phyloP scores from a whole-genome alignment of 176 grass and related monocot genomes.

The Typha latifolia region DNA sequence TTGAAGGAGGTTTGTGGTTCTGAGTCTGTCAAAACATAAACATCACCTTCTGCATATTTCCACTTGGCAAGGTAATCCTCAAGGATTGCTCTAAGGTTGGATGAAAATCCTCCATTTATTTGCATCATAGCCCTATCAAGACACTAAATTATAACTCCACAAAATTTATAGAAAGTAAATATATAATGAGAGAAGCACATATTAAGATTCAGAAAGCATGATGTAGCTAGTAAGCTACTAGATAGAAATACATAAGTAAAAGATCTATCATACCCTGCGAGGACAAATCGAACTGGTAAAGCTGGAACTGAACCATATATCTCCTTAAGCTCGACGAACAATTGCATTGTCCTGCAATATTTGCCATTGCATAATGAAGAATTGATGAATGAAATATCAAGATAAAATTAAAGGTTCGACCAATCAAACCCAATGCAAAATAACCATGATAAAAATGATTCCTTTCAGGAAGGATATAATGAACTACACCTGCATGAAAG shows the following conservation, averaged over 20 bases:
- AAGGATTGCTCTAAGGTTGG: conserved; percentile 41
- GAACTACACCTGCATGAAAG: neutral
- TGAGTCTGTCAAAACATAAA: conserved; percentile 38
- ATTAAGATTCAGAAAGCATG: too few relatives aligned
- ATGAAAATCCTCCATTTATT: conserved; percentile 39
- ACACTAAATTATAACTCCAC: conserved; percentile 9
- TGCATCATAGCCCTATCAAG: conserved; percentile 55
- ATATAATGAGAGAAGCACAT: neutral
- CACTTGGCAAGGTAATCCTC: conserved; percentile 64
- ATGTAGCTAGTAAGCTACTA: too few relatives aligned
- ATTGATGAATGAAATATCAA: conserved; percentile 14
- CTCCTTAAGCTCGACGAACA: conserved; percentile 49
- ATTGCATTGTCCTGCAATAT: conserved; percentile 40
- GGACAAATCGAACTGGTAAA: conserved; percentile 46
- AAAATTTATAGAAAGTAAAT: neutral
- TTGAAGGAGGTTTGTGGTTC: conserved; percentile 6
- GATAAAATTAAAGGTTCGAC: neutral
- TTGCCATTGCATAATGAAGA: conserved; percentile 16
- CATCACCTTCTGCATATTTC: conserved; percentile 30
- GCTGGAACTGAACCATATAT: conserved; percentile 51
- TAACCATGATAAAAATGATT: neutral
- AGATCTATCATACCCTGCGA: conserved; percentile 41
- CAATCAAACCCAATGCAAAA: neutral
- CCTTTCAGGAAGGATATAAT: neutral
- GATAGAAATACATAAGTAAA: too few relatives aligned